Percentiles rank a stretch among this genome's conserved stretches.
phyloP scores from a whole-genome alignment of 1,284 basidiomycete genomes.

The Cutaneotrichosporon mucoides region DNA sequence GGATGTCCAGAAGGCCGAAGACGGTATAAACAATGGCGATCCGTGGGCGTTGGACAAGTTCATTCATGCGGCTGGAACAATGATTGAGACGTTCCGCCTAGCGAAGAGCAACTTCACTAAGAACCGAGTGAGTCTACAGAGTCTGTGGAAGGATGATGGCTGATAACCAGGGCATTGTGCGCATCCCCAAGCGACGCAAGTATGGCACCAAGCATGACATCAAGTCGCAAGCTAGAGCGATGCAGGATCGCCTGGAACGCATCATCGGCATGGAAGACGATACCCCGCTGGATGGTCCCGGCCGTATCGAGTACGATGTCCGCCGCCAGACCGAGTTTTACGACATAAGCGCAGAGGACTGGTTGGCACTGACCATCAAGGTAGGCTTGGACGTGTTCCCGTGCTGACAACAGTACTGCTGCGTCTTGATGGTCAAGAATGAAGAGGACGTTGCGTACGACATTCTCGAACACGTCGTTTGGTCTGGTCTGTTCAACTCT shows the following conservation, averaged over 20 bases:
- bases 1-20: conserved; percentile 47
- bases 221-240: conserved; percentile 30
- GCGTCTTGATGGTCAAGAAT: conserved; percentile 63
- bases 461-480: conserved; percentile 69
- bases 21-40: conserved; percentile 41
- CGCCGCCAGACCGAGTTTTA: conserved; percentile 58
- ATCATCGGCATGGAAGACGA: conserved; percentile 44
- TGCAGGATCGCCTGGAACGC: conserved; percentile 46
- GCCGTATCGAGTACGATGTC: conserved; percentile 23
- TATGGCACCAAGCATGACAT: conserved; percentile 27
- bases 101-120: conserved; percentile 77
- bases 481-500: conserved; percentile 71
- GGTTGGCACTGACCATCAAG: conserved; percentile 80
- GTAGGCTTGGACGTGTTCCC: conserved; percentile 51
- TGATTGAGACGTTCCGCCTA: conserved; percentile 83
- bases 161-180: conserved; percentile 33
- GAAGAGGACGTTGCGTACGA: conserved; percentile 69
- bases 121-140: conserved; percentile 55
- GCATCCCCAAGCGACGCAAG: conserved; percentile 30
- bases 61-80: conserved; percentile 74
- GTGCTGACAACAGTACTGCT: conserved; percentile 63
- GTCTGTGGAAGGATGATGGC: not conserved
- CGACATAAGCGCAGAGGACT: conserved; percentile 76
- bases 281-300: conserved; percentile 29
- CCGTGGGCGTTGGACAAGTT: conserved; percentile 56